Base-by-base conservation (phyloP, 306 rosid genomes). In the Sesbania bispinosa region DNA sequence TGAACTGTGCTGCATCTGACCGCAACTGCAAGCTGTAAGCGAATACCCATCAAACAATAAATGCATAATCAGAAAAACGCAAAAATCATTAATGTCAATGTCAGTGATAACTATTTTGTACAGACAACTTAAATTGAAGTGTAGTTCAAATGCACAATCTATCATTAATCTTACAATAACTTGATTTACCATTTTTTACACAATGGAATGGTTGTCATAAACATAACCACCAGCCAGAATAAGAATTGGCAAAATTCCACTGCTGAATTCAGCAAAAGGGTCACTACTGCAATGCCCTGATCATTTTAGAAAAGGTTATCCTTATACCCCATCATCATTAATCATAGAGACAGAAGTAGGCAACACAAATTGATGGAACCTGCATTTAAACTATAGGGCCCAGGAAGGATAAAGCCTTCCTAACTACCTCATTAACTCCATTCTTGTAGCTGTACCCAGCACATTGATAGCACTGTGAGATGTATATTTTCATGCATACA, bases 381-480 rank as follows among this genome's bases (percentile, higher is more conserved):
- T 43, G 30, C 41, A 36, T n/a, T 65, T 69, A 38, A 75, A 66
- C 60, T 59, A 32, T 60, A 66, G 83, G 85, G 74, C 50, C 83
- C 85, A 54, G 32, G 18, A 26, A 63, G 16, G 69, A 75, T 36
- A 61, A 39, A 41, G 19, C 51, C 79, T 46, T 39, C 45, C 60
- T 18, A 77, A 58, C 82, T 29, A 60, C 76, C 69, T 75, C 75
- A 55, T 65, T 71, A 13, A 83, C 67, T 66, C 27, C 4, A 23
- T 20, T 13, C n/a, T 51, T 18, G 50, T 54, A 73, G 78, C 78
- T 64, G 69, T 59, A 38, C 43, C 39, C 45, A 66, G 35, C 76
- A 32, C 73, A 71, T 19, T 32, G 67, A 24, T n/a, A n/a, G 46
- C 64, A 48, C 23, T 18, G 41, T 36, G 59, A 30, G 46, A 62